phyloP scores from a whole-genome alignment of 2,329 filamentous ascomycete genomes.

The Xylariales sp. region DNA sequence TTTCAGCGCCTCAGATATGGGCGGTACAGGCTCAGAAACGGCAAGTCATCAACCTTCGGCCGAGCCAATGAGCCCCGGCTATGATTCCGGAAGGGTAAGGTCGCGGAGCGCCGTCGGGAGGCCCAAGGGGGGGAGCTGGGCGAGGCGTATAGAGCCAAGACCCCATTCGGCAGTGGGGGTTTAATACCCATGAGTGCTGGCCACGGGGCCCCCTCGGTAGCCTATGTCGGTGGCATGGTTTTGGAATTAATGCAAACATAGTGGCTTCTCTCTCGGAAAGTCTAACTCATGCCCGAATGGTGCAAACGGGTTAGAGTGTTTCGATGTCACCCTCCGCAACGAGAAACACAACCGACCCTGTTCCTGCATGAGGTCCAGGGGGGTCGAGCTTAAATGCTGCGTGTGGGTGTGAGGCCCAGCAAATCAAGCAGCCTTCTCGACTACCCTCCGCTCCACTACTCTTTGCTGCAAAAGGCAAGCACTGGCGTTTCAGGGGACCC shows the following conservation, averaged over 20 bases:
- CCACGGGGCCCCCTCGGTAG: no score
- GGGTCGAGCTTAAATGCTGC: no score
- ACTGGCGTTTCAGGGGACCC: slow-evolving; percentile 1
- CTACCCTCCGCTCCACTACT: no score
- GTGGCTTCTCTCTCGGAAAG: no score
- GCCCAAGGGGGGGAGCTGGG: slow-evolving; percentile 1
- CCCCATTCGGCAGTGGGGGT: background rate
- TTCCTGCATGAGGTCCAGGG: slow-evolving; percentile 5
- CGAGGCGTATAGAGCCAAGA: background rate
- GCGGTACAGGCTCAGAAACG: background rate
- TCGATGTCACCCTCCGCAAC: slow-evolving; percentile 2
- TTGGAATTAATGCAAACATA: background rate
- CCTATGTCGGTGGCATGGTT: background rate
- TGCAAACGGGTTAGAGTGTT: background rate
- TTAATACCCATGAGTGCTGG: no score
- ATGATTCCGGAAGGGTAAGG: slow-evolving; percentile 6
- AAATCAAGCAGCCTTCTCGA: no score
- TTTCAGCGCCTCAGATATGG: background rate
- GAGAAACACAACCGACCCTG: slow-evolving; percentile 1
- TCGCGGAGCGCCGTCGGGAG: background rate
- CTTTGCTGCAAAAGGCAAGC: no score
- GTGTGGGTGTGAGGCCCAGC: no score
- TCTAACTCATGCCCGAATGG: slow-evolving; percentile 1
- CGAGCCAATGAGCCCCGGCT: background rate
- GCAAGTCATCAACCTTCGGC: slow-evolving; percentile 1